Evolutionary conservation across 2,329 filamentous ascomycete genomes (phyloP), one percentile per base, ranked within the genome.

Genomic region (Chrysoporthe puriensis): DNA sequence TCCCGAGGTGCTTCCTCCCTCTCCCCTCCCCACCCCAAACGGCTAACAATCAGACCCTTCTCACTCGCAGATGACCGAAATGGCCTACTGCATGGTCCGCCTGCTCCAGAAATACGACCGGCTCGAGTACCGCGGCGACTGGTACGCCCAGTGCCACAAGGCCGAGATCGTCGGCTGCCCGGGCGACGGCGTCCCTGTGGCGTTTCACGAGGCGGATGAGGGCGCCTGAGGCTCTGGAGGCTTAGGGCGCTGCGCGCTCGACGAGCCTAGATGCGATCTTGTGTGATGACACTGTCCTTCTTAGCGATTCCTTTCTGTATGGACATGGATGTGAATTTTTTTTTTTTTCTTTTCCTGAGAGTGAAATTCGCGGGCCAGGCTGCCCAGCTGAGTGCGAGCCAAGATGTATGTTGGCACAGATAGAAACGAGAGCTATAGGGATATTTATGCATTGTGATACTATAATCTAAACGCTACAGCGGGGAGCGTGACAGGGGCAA

Each of bases 101-200:
- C 76, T 91, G 34, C 77, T 89, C 68, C 89, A 91, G 76, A 84
- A 84, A 64, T 91, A 88, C 71, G 83, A 86, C 43, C 74, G 77
- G 14, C 75, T 89, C 6, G 84, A 86, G 71, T 84, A 83, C 62
- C 76, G 79, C 4, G 81, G 80, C 2, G 79, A 82, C 60, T 82
- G 81, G 81, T 40, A 77, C 18, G 78, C 77, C n/a, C 81, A 84
- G 70, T 76, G 75, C 42, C 77, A 82, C 71, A 80, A 79, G 72
- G 77, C 81, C 3, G 81, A 83, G 68, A 75, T 83, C 42, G 81
- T 83, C 1, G 81, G 81, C 4, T 77, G 76, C 32, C 81, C 81
- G 0, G 79, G 80, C 2, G 74, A 81, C 6, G 81, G 80, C 1
- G 80, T 83, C 2, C 77, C 77, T 7, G 75, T 83, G 50, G 79